phyloP scores from a whole-genome alignment of 495 filamentous ascomycete genomes.

The Penicillium pulvis region DNA sequence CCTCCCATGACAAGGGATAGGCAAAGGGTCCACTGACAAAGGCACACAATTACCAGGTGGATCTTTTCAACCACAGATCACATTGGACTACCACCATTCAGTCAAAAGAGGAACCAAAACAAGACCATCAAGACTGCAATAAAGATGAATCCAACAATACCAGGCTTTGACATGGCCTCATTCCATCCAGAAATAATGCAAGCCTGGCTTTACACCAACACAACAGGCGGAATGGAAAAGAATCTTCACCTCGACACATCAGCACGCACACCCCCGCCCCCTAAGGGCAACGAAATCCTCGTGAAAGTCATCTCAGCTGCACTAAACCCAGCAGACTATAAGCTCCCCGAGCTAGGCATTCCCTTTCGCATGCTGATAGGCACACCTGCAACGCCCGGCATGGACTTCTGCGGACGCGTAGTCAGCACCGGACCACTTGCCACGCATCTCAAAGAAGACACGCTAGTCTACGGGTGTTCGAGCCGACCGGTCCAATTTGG shows the following conservation, averaged over 20 bases:
- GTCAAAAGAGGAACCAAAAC: neutral
- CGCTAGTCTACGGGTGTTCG: slow-evolving; percentile 57
- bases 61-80: neutral
- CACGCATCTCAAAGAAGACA: slow-evolving; percentile 44
- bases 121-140: neutral
- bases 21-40: too few species aligned
- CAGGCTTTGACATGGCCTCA: slow-evolving; percentile 17
- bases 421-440: slow-evolving; percentile 40
- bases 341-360: slow-evolving; percentile 56
- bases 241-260: slow-evolving; percentile 52
- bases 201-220: slow-evolving; percentile 60
- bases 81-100: neutral
- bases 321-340: slow-evolving; percentile 74
- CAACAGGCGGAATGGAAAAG: slow-evolving; percentile 53
- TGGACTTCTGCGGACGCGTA: slow-evolving; percentile 67
- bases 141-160: slow-evolving; percentile 8
- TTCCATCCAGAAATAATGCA: slow-evolving; percentile 50
- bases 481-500: slow-evolving; percentile 48
- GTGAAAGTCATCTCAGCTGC: slow-evolving; percentile 55
- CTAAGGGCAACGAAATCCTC: slow-evolving; percentile 50
- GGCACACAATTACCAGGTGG: neutral
- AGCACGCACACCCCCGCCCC: slow-evolving; percentile 41
- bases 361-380: slow-evolving; percentile 35
- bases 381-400: slow-evolving; percentile 56
- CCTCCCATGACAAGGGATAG: neutral